phyloP scores from a whole-genome alignment of 192 early-diverging fungal species.

The Diversispora eburnea region DNA sequence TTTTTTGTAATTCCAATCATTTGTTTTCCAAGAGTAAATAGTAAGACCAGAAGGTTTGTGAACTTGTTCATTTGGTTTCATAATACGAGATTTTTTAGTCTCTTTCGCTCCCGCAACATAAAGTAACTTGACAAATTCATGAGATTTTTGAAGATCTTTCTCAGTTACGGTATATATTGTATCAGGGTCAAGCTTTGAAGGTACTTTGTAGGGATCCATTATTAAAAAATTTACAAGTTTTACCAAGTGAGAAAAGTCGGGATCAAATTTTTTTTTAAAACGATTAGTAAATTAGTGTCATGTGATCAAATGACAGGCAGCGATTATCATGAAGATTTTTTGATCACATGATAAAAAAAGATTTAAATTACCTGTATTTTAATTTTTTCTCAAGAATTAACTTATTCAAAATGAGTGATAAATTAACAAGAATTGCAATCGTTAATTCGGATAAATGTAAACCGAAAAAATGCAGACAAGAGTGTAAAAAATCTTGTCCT shows the following conservation, averaged over 20 bases:
- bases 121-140: not conserved
- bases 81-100: not conserved
- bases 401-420: conserved; percentile 69
- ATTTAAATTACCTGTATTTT: not conserved
- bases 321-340: not conserved
- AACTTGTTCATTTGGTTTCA: not conserved
- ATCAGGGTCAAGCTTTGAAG: not conserved
- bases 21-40: conserved; percentile 60
- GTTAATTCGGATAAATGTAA: conserved; percentile 94
- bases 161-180: not conserved
- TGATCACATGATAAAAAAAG: not conserved
- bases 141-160: not conserved
- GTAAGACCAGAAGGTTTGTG: not conserved
- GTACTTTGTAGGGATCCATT: not conserved
- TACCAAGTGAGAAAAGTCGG: no score
- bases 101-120: not conserved
- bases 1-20: conserved; percentile 67
- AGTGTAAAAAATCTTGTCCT: conserved; percentile 95
- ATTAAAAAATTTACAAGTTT: no score
- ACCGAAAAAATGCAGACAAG: conserved; percentile 97
- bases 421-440: conserved; percentile 91
- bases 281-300: no score
- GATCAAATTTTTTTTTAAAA: no score
- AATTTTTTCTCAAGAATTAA: not conserved
- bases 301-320: no score